Evolutionary conservation across 2,329 filamentous ascomycete genomes (phyloP).

Genomic region (Alternaria novae-zelandiae): DNA sequence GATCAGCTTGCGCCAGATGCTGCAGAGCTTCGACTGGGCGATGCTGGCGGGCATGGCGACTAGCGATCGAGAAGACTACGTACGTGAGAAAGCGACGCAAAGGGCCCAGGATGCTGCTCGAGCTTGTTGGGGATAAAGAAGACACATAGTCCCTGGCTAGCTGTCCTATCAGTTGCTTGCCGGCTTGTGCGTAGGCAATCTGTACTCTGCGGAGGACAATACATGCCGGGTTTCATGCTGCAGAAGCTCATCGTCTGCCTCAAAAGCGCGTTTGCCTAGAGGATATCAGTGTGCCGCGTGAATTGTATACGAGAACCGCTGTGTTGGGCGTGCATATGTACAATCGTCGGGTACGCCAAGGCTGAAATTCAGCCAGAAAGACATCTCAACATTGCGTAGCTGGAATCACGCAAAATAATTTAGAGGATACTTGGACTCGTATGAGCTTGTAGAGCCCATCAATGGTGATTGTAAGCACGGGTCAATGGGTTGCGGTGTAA

Average conservation of each 20-base stretch:
- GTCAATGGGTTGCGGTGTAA: neutral
- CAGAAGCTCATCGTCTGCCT: neutral
- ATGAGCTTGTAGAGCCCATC: neutral
- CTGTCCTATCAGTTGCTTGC: neutral
- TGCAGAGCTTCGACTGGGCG: neutral
- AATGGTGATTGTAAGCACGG: neutral
- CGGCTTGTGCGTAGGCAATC: neutral
- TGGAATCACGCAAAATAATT: neutral
- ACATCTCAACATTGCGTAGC: neutral
- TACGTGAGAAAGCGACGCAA: neutral
- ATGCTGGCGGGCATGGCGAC: too few relatives aligned
- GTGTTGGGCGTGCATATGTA: neutral
- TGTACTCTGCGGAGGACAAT: too few relatives aligned
- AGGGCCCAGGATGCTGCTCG: neutral
- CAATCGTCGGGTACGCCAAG: neutral
- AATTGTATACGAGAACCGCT: neutral
- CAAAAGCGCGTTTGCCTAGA: neutral
- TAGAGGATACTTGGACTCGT: neutral
- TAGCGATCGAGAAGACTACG: neutral
- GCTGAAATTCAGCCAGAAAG: neutral
- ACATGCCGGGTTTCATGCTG: neutral
- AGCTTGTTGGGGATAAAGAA: neutral
- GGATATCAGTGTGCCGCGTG: neutral
- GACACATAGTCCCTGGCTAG: neutral
- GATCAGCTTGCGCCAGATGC: neutral